Percentiles rank a stretch among this genome's conserved stretches.
Conservation (phyloP, 2,329 filamentous ascomycete genomes). For the Fusarium torreyae region DNA sequence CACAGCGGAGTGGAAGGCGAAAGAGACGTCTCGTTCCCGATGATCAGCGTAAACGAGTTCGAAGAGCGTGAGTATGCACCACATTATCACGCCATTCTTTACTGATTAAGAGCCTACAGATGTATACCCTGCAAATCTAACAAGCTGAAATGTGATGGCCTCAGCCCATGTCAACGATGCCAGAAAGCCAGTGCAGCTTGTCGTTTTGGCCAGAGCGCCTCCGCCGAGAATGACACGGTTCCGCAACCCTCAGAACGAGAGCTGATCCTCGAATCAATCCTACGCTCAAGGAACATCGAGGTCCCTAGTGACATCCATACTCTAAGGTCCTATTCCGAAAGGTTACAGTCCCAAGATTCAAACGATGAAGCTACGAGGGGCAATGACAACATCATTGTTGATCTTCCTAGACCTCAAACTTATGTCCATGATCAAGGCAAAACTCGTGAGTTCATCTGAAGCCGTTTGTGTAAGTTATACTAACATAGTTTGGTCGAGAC, state of each 20-base stretch:
- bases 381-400: background rate
- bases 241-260: background rate
- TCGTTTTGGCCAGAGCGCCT: background rate
- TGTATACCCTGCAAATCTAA: background rate
- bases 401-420: background rate
- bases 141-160: background rate
- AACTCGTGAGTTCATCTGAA: background rate
- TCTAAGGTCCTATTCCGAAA: background rate
- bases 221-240: background rate
- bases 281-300: background rate
- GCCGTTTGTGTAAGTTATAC: background rate
- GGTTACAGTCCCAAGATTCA: background rate
- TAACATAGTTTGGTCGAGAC: background rate
- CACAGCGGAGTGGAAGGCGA: background rate
- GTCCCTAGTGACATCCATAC: background rate
- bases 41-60: background rate
- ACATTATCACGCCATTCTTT: background rate
- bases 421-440: conserved; percentile 4
- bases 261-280: background rate
- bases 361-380: conserved; percentile 1
- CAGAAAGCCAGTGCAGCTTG: background rate
- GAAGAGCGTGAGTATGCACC: background rate
- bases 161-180: background rate
- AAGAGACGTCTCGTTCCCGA: background rate
- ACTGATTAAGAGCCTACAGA: background rate